A percentile compares a stretch with the other conserved stretches of the same genome.
Evolutionary conservation across 352 stramenopile species (phyloP).

Genomic region (Phytophthora ramorum): DNA sequence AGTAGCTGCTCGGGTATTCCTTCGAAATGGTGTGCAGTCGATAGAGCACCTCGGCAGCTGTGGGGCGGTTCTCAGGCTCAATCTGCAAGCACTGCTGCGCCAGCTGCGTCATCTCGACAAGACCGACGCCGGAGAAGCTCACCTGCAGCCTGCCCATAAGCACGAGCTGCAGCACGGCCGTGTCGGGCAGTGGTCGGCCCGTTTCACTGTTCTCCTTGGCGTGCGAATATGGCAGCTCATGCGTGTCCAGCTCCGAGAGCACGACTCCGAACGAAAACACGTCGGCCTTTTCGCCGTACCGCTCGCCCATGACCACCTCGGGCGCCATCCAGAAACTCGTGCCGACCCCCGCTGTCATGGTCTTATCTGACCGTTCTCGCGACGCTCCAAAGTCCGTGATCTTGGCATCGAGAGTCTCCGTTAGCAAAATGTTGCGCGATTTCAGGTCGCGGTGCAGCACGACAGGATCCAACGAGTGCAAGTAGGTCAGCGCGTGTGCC

Average conservation of each 20-base stretch:
- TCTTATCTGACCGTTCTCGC: slow-evolving; percentile 17
- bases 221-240: slow-evolving; percentile 43
- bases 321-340: slow-evolving; percentile 38
- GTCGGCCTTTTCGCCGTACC: slow-evolving; percentile 46
- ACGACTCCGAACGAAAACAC: slow-evolving; percentile 45
- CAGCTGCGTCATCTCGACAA: slow-evolving; percentile 46
- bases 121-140: slow-evolving; percentile 47
- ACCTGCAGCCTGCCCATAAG: slow-evolving; percentile 49
- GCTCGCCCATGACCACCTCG: slow-evolving; percentile 41
- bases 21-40: slow-evolving; percentile 50
- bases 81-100: slow-evolving; percentile 54
- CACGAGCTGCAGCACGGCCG: slow-evolving; percentile 57
- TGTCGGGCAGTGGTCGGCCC: slow-evolving; percentile 38
- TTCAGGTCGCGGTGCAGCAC: slow-evolving; percentile 63
- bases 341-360: slow-evolving; percentile 26
- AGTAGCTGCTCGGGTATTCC: slow-evolving; percentile 40
- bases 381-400: slow-evolving; percentile 54
- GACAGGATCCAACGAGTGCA: slow-evolving; percentile 27
- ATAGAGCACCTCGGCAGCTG: slow-evolving; percentile 60
- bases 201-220: slow-evolving; percentile 37
- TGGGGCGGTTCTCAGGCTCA: slow-evolving; percentile 54
- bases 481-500: slow-evolving; percentile 31
- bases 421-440: slow-evolving; percentile 62
- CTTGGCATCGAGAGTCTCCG: slow-evolving; percentile 40
- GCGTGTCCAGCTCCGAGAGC: slow-evolving; percentile 45